A percentile compares a stretch with the other conserved stretches of the same genome.
These are phyloP conservation scores for Boletus rex-veris DNA, from an alignment of 768 basidiomycete genomes.

Conservation along the genomic window DNA sequence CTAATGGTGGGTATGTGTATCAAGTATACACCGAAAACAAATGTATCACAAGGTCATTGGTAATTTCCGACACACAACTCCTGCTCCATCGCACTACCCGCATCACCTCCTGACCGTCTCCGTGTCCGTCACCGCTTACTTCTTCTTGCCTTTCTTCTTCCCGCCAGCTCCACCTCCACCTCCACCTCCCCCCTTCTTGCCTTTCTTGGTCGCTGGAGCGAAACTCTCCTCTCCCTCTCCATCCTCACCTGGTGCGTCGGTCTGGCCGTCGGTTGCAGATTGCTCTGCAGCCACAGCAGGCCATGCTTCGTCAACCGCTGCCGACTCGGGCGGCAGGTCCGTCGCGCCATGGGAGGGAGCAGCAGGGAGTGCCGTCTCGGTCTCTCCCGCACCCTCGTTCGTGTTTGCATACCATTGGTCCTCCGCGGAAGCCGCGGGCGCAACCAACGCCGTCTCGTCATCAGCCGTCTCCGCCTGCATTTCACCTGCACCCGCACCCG, in stretches of 20 bases:
- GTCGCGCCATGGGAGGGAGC: not conserved
- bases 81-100: conserved; percentile 2
- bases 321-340: not conserved
- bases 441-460: no score
- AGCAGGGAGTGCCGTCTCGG: no score
- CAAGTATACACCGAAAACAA: not conserved
- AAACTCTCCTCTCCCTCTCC: not conserved
- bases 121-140: not conserved
- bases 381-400: no score
- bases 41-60: not conserved
- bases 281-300: not conserved
- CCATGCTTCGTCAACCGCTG: not conserved
- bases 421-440: no score
- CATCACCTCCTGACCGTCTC: not conserved
- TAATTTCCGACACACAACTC: not conserved
- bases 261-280: conserved; percentile 11
- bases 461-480: not conserved
- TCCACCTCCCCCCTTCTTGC: not conserved
- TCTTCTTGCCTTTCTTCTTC: conserved; percentile 13
- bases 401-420: no score
- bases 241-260: conserved; percentile 4
- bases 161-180: not conserved
- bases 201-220: not conserved
- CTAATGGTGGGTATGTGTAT: not conserved
- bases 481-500: not conserved